Evolutionary conservation across 305 asterid species (phyloP).

Genomic region (Vinca major): DNA sequence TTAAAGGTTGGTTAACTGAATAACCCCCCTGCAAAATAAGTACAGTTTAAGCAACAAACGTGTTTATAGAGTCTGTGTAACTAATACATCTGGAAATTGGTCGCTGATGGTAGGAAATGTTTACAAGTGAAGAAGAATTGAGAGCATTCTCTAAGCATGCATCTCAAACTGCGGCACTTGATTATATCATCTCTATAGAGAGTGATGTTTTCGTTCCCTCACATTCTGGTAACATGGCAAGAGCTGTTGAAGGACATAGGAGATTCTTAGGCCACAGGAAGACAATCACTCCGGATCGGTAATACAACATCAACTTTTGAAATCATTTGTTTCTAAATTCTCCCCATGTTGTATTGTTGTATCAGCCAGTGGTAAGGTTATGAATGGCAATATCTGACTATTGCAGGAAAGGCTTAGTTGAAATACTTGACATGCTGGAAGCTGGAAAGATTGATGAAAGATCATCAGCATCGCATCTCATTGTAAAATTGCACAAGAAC

Average conservation of each 20-base stretch:
- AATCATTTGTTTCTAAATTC: not conserved
- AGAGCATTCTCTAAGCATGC: constrained; percentile 59
- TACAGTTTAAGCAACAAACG: not conserved
- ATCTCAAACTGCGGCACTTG: constrained; percentile 89
- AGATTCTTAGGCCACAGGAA: constrained; percentile 72
- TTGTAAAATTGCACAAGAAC: constrained; percentile 58
- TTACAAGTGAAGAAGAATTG: constrained; percentile 65
- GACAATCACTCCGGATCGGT: constrained; percentile 92
- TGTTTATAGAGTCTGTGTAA: constrained; percentile 14
- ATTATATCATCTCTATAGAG: constrained; percentile 69
- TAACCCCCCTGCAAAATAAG: not conserved
- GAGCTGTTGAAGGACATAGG: constrained; percentile 90
- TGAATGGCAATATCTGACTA: not conserved
- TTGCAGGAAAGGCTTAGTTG: constrained; percentile 75
- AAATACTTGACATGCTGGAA: constrained; percentile 61
- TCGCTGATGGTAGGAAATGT: constrained; percentile 64
- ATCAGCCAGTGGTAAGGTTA: not conserved
- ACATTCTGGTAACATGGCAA: constrained; percentile 93
- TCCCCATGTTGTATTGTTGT: not conserved
- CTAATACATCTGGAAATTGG: constrained; percentile 16
- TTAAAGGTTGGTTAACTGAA: constrained; percentile 47
- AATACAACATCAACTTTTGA: constrained; percentile 3
- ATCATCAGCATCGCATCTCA: constrained; percentile 43
- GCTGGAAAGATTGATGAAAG: constrained; percentile 47
- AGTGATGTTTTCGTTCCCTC: constrained; percentile 86